Conservation (phyloP, 2,329 filamentous ascomycete genomes). For the Aureobasidium melanogenum region DNA sequence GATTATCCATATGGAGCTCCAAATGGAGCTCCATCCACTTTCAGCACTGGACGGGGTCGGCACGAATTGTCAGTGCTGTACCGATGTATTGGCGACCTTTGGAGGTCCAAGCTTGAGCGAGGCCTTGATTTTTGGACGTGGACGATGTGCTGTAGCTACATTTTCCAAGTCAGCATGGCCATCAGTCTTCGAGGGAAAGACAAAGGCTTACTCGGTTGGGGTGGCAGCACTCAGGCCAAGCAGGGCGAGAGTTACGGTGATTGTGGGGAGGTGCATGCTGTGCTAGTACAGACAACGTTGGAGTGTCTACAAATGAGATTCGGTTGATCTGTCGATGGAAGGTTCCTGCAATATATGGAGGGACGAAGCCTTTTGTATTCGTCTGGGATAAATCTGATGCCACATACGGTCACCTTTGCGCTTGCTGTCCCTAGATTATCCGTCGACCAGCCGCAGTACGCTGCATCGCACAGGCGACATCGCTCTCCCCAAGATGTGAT, state of each 20-base stretch:
- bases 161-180: neutral
- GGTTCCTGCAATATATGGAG: neutral
- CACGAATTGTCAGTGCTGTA: slow-evolving; percentile 28
- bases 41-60: slow-evolving; percentile 18
- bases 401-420: neutral
- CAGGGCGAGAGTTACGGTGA: slow-evolving; percentile 20
- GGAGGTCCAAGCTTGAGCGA: slow-evolving; percentile 8
- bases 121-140: neutral
- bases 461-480: neutral
- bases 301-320: too few relatives aligned
- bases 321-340: neutral
- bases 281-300: neutral
- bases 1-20: too few relatives aligned
- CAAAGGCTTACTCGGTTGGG: slow-evolving; percentile 13
- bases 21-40: too few relatives aligned
- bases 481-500: neutral
- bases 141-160: neutral
- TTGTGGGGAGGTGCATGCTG: slow-evolving; percentile 18
- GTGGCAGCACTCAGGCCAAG: slow-evolving; percentile 15
- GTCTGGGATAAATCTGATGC: neutral
- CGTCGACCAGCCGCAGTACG: neutral
- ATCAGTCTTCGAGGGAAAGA: neutral
- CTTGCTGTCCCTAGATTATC: neutral
- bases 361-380: neutral
- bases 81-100: slow-evolving; percentile 28